Percentiles rank a stretch among this genome's conserved stretches.
These are phyloP conservation scores for Penicillium sp. DNA, from an alignment of 2,329 filamentous ascomycete genomes.

Conservation along the genomic window DNA sequence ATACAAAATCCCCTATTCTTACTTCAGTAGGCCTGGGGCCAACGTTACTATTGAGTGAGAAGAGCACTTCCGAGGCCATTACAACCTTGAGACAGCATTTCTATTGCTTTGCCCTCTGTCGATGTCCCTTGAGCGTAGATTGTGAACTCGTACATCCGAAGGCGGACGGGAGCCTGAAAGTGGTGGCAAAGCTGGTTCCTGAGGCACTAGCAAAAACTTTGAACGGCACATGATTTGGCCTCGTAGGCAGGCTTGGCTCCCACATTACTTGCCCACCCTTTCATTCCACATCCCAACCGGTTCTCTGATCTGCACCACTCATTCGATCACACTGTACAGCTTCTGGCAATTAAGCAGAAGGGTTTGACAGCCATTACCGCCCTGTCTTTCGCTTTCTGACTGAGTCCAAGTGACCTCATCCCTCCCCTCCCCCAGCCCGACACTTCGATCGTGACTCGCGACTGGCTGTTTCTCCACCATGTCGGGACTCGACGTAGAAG, in stretches of 20 bases:
- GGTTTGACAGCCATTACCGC: constrained; percentile 33
- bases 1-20: constrained; percentile 10
- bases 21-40: too few relatives aligned
- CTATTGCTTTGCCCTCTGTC: too few relatives aligned
- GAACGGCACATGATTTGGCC: neutral
- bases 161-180: neutral
- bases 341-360: too few relatives aligned
- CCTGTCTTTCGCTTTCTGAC: constrained; percentile 34
- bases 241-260: neutral
- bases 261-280: neutral
- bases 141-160: too few relatives aligned
- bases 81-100: too few relatives aligned
- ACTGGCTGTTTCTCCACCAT: constrained; percentile 45
- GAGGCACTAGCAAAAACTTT: constrained; percentile 7
- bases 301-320: constrained; percentile 12
- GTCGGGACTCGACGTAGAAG: constrained; percentile 79
- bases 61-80: too few relatives aligned
- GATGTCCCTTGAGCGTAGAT: too few relatives aligned
- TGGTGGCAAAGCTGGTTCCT: constrained; percentile 3
- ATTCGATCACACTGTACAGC: too few relatives aligned
- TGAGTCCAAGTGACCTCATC: constrained; percentile 39
- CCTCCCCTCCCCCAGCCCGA: constrained; percentile 26
- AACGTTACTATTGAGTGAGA: neutral
- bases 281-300: neutral
- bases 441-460: constrained; percentile 10